Percentiles rank a stretch among this genome's conserved stretches.
Evolutionary conservation across 306 rosid genomes (phyloP).

Genomic region (Lathyrus tuberosus): DNA sequence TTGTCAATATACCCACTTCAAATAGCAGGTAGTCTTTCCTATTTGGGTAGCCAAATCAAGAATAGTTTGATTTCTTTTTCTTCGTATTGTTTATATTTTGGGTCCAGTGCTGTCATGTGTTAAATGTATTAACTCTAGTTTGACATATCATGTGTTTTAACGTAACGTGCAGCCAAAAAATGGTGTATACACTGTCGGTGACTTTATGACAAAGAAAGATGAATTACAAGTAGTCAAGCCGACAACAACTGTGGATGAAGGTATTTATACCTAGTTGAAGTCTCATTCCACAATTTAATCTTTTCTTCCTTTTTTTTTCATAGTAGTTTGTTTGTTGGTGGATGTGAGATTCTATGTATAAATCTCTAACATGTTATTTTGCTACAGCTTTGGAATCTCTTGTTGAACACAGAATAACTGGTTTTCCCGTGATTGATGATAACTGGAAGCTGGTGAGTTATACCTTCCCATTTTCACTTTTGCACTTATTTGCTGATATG

Average conservation of each 20-base stretch:
- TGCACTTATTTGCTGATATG: slow-evolving; percentile 10
- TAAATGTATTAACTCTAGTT: slow-evolving; percentile 13
- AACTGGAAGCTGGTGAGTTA: slow-evolving; percentile 84
- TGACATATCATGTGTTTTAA: slow-evolving; percentile 25
- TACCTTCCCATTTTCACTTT: slow-evolving; percentile 26
- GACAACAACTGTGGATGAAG: slow-evolving; percentile 89
- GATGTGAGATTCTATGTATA: neutral
- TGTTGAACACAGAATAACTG: slow-evolving; percentile 92
- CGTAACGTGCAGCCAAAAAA: slow-evolving; percentile 57
- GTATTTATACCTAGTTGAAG: slow-evolving; percentile 42
- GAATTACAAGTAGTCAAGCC: slow-evolving; percentile 81
- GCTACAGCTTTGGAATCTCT: slow-evolving; percentile 82
- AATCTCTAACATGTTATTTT: slow-evolving; percentile 46
- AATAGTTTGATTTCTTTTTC: neutral
- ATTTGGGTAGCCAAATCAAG: slow-evolving; percentile 19
- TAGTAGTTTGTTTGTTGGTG: neutral
- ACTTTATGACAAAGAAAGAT: slow-evolving; percentile 83
- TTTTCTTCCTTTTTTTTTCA: neutral
- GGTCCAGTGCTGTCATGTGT: neutral
- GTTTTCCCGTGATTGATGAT: slow-evolving; percentile 91
- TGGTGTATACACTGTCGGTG: slow-evolving; percentile 83
- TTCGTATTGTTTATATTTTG: neutral
- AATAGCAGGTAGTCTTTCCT: slow-evolving; percentile 2
- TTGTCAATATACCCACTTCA: slow-evolving; percentile 19
- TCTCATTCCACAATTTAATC: neutral